phyloP scores from a whole-genome alignment of 2,329 filamentous ascomycete genomes.

The Nemania abortiva region DNA sequence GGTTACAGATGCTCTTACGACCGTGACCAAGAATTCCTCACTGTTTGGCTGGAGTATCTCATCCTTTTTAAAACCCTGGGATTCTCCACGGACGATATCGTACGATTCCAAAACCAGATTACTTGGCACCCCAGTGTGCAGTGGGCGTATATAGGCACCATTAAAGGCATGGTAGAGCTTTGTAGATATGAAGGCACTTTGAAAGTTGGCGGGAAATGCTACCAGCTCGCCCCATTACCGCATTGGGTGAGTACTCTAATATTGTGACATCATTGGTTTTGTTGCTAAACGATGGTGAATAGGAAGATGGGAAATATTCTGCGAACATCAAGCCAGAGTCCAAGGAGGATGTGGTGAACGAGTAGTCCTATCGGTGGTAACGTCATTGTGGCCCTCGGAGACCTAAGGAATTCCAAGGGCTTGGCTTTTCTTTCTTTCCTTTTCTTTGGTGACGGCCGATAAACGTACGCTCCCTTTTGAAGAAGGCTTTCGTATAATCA shows the following conservation, averaged over 20 bases:
- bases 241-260: slow-evolving; percentile 2
- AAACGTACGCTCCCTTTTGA: too few species aligned
- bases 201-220: not conserved
- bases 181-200: slow-evolving; percentile 8
- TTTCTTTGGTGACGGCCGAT: too few species aligned
- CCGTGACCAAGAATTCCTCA: slow-evolving; percentile 28
- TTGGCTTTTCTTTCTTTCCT: too few species aligned
- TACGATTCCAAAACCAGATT: slow-evolving; percentile 1
- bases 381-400: too few species aligned
- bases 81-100: slow-evolving; percentile 2
- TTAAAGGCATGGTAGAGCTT: not conserved
- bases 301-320: slow-evolving; percentile 13
- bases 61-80: slow-evolving; percentile 38
- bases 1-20: slow-evolving; percentile 31
- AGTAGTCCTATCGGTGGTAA: not conserved
- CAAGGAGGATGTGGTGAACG: not conserved
- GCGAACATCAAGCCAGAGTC: not conserved
- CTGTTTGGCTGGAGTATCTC: slow-evolving; percentile 26
- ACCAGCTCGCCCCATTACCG: slow-evolving; percentile 14
- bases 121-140: slow-evolving; percentile 9
- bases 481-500: too few species aligned
- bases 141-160: not conserved
- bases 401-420: too few species aligned
- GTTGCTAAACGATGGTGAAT: not conserved
- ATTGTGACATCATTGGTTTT: not conserved